Conservation (phyloP, 2,329 filamentous ascomycete species). For the Diaporthe destruens region DNA sequence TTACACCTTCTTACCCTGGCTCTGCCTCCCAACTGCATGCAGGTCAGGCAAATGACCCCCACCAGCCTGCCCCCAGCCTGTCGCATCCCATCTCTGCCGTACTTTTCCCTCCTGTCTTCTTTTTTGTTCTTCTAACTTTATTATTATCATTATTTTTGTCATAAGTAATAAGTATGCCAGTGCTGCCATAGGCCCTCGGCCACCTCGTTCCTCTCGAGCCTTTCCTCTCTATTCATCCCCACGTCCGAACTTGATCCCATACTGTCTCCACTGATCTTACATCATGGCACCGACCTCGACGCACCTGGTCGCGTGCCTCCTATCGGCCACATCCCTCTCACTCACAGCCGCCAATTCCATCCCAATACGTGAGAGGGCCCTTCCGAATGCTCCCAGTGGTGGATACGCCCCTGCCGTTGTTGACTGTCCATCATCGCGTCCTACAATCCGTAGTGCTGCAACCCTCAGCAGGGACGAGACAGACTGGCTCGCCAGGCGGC, state of each 20-base stretch:
- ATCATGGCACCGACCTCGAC: slow-evolving; percentile 28
- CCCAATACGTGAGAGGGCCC: slow-evolving; percentile 44
- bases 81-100: not conserved
- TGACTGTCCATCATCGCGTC: slow-evolving; percentile 77
- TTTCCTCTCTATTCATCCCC: not conserved
- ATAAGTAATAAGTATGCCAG: slow-evolving; percentile 25
- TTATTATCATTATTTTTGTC: not conserved
- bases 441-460: slow-evolving; percentile 74
- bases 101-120: not conserved
- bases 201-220: not conserved
- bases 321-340: slow-evolving; percentile 12
- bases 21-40: slow-evolving; percentile 2
- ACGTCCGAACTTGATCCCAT: not conserved
- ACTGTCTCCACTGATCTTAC: slow-evolving; percentile 20
- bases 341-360: slow-evolving; percentile 22
- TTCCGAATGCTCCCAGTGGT: slow-evolving; percentile 59
- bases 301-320: slow-evolving; percentile 25
- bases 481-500: slow-evolving; percentile 78
- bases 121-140: not conserved
- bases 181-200: slow-evolving; percentile 26
- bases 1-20: not conserved
- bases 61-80: slow-evolving; percentile 15
- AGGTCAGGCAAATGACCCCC: slow-evolving; percentile 27
- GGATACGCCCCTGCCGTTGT: slow-evolving; percentile 79
- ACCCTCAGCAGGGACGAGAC: slow-evolving; percentile 77